Evolutionary conservation across 78 protist species (phyloP), one percentile per base, ranked within the genome.

Genomic region (Planoprotostelium fungivorum): DNA sequence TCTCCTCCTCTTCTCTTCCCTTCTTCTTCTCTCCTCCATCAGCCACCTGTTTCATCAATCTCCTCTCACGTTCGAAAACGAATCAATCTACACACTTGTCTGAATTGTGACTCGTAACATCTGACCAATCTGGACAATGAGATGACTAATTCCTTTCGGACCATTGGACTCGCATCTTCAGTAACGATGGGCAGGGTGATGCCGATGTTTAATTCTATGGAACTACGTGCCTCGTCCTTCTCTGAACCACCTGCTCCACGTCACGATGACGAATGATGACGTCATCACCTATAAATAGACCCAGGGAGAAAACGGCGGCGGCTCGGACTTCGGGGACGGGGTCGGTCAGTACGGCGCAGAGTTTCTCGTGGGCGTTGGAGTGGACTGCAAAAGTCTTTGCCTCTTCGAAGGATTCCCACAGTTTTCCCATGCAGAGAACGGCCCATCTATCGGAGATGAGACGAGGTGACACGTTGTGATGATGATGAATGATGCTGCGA

Each of bases 251-350:
- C 73, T 51, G 73, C 5, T 51, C 16, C 16, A 51, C 16, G 5
- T 51, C 5, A 51, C 5, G 16, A 25, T 51, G 73, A 51, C 5
- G 16, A 51, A 51, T 16, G 5, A 16, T 5, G 31, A 16, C 31
- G 73, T 25, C 5, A 51, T 51, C 31, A 37, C 87, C 93, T 9
- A 91, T 1, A 31, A 93, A 86, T 23, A 35, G 1, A 63, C 89
- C 87, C 35, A 93, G 38, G 1, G 90, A 84, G 28, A 34, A 93
- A 35, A 90, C 39, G n/a, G 86, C 89, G 1, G 94, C 89, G n/a
- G 95, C 95, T 1, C 95, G 89, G 63, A 90, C 95, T 94, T 91
- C 93, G 29, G 86, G 35, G 38, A 36, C 86, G 23, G 35, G 34
- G 63, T 93, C 95, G 38, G 37, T 0, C 37, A 90, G 90, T 28